Base-by-base conservation (phyloP, 2,329 filamentous ascomycete species). In the Nothophaeocryptopus gaeumannii region DNA sequence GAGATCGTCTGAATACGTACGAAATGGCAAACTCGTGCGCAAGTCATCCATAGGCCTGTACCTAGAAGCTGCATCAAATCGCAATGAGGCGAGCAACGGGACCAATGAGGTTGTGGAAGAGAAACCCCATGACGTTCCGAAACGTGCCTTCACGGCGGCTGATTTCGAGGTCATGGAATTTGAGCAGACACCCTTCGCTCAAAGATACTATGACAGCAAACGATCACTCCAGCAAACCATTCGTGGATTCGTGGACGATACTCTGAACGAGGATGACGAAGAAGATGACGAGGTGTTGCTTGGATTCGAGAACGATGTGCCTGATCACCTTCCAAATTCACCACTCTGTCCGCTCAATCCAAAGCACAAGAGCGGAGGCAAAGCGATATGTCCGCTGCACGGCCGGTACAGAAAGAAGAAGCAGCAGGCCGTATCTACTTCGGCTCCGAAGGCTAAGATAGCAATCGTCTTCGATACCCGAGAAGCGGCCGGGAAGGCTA, bases 271-370 rank as follows among this genome's bases (percentile, higher is more conserved):
- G 16, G 59, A 60, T 16, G 58, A 58, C 10, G 53, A 56, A 14
- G 51, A 43, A 10, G 55, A 52, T 26, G 57, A 62, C 9, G 55
- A 63, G 13, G 51, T 56, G 2, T 42, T 55, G 8, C 48, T 61
- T 33, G 58, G 61, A 11, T 64, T 70, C 51, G 67, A 69, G 20
- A 50, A 69, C 8, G 64, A 70, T 39, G 60, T 73, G 8, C 72
- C 72, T 2, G 73, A 75, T 47, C 73, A 75, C 56, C 53, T 74
- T 8, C 68, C 68, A 11, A 69, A 50, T 39, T 74, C 71, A 44
- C 72, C 71, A 5, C 58, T 74, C 5, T 75, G 73, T 51, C 73
- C 73, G 3, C 56, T 68, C 29, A 66, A 67, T 50, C 59, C 66
- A 8, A 66, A 62, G 47, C 65, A 72, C 55, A 62, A 63, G 38